phyloP scores from a whole-genome alignment of 2,329 filamentous ascomycete genomes.

The Penicillium sp. region DNA sequence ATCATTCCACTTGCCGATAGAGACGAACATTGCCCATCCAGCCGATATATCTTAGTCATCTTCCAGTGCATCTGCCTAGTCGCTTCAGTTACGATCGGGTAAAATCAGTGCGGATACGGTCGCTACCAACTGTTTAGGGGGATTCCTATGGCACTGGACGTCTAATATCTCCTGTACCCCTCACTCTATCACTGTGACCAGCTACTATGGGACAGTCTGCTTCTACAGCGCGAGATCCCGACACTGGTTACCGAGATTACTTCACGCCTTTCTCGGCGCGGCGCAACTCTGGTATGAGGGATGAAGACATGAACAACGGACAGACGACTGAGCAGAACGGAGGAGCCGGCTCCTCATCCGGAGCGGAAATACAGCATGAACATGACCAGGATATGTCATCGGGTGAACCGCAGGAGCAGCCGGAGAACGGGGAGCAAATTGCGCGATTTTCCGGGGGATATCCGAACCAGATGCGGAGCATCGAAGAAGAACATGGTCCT shows the following conservation, averaged over 20 bases:
- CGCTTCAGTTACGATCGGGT: not conserved
- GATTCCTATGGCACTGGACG: conserved; percentile 29
- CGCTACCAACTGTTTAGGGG: conserved; percentile 6
- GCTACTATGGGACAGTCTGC: conserved; percentile 44
- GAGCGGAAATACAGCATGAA: conserved; percentile 13
- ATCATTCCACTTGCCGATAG: not conserved
- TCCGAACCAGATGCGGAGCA: conserved; percentile 29
- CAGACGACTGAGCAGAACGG: conserved; percentile 26
- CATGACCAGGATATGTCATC: conserved; percentile 13
- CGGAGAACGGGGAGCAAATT: conserved; percentile 20
- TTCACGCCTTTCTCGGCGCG: conserved; percentile 17
- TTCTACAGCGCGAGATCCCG: conserved; percentile 38
- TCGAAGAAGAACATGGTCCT: conserved; percentile 36
- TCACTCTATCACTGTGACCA: conserved; percentile 13
- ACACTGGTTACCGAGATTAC: conserved; percentile 24
- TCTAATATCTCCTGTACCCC: conserved; percentile 23
- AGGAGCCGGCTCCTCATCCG: conserved; percentile 17
- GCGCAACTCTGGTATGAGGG: conserved; percentile 25
- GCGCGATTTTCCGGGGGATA: conserved; percentile 6
- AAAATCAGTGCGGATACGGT: conserved; percentile 6
- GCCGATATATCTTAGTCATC: not conserved
- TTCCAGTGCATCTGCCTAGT: not conserved
- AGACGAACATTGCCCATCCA: not conserved
- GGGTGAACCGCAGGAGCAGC: conserved; percentile 7
- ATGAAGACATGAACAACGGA: conserved; percentile 35